Evolutionary conservation across 768 basidiomycete genomes (phyloP), one percentile per base, ranked within the genome.

Genomic region (Suillus clintonianus): DNA sequence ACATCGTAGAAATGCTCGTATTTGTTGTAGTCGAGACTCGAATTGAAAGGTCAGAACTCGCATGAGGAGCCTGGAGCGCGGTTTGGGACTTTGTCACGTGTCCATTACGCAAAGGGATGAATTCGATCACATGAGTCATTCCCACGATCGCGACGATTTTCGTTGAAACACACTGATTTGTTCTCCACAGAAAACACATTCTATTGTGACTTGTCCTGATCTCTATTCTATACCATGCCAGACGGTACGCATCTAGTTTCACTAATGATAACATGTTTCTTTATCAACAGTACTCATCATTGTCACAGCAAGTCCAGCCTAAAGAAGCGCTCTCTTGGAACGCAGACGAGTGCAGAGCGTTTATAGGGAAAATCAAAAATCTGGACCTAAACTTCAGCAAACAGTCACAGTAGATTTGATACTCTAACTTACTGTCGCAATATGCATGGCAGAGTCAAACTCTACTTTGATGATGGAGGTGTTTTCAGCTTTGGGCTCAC

Each of bases 401-500:
- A 4, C 13, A 15, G 7, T n/a, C 17, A 22, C 17, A 36, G 14
- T 2, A 9, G 11, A 11, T 9, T 17, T 19, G 2, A 34, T 17
- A 36, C 10, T 14, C 19, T 19, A 9, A 11, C 70, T 60, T 51
- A 71, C 70, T 39, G 69, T 72, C 54, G 50, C 63, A 2, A 67
- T 41, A 39, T 71, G 71, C 71, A 71, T 71, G 48, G 63, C 57
- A 13, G 70, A 30, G 43, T 60, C 62, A 5, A 66, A 15, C 13
- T 45, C 39, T 27, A 71, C 41, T n/a, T 68, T 79, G 74, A 81
- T 64, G 30, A 71, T 68, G 22, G 58, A 67, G 22, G 59, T 67
- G 70, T 69, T 83, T 3, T 71, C 67, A 4, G 71, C 70, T 61
- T 71, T 77, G 0, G 83, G 83, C 64, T 85, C 83, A 37, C 79